These are phyloP conservation scores for Phytophthora pseudosyringae DNA, from an alignment of 352 stramenopile genomes.

Conservation along the genomic window DNA sequence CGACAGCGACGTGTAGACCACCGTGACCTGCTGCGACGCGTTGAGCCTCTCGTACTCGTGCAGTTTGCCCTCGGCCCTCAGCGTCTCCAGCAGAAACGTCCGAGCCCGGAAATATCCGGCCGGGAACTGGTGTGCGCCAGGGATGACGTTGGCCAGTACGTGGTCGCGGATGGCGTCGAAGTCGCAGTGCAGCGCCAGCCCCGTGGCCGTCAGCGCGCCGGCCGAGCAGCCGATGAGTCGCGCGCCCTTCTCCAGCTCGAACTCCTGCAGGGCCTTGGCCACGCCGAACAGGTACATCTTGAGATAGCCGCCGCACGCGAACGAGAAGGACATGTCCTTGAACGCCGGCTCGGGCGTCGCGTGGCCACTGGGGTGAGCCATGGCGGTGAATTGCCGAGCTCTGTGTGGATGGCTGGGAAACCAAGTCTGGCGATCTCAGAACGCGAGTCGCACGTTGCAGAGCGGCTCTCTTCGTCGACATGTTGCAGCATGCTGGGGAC, in stretches of 20 bases:
- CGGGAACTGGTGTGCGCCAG: slow-evolving; percentile 53
- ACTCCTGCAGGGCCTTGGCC: slow-evolving; percentile 83
- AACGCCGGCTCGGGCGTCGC: background rate
- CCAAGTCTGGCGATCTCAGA: slow-evolving; percentile 19
- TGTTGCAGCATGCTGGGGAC: slow-evolving; percentile 5
- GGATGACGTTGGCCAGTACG: slow-evolving; percentile 63
- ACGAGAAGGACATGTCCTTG: slow-evolving; percentile 69
- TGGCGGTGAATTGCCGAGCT: slow-evolving; percentile 1
- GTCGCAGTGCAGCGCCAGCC: slow-evolving; percentile 52
- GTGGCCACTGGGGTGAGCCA: background rate
- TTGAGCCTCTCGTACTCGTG: slow-evolving; percentile 64
- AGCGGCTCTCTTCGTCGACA: slow-evolving; percentile 20
- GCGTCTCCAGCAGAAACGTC: slow-evolving; percentile 63
- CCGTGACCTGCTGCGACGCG: slow-evolving; percentile 46
- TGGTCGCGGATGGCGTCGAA: slow-evolving; percentile 75
- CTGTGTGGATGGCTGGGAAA: slow-evolving; percentile 4
- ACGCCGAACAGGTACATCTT: slow-evolving; percentile 92
- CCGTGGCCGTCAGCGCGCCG: slow-evolving; percentile 66
- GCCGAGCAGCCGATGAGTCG: slow-evolving; percentile 84
- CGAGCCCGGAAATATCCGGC: slow-evolving; percentile 67
- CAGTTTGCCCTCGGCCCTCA: slow-evolving; percentile 47
- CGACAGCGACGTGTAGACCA: slow-evolving; percentile 80
- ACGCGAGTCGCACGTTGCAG: slow-evolving; percentile 7
- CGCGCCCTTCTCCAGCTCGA: slow-evolving; percentile 61
- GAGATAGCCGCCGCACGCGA: slow-evolving; percentile 84